A percentile compares a stretch with the other conserved stretches of the same genome.
Conservation (phyloP, 345 rosid genomes). For the Corchorus olitorius region DNA sequence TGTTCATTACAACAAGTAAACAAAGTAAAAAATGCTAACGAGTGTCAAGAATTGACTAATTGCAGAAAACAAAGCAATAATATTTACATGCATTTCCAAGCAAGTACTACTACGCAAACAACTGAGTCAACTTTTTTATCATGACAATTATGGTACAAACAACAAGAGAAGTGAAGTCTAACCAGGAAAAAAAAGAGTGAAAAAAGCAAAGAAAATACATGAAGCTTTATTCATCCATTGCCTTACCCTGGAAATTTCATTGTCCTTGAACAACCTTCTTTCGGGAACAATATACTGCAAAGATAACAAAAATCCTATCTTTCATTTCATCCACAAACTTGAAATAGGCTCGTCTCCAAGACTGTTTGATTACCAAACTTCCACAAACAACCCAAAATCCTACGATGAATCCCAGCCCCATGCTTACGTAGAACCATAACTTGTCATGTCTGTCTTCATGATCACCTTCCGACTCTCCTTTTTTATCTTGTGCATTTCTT, state of each 20-base stretch:
- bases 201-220: not conserved
- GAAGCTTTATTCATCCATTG: not conserved
- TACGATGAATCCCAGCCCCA: not conserved
- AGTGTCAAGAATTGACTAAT: too few relatives aligned
- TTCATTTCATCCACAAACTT: not conserved
- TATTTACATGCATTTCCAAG: too few relatives aligned
- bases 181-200: too few relatives aligned
- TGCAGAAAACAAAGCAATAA: too few relatives aligned
- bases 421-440: not conserved
- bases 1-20: too few relatives aligned
- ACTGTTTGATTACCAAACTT: conserved; percentile 5
- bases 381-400: conserved; percentile 20
- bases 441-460: not conserved
- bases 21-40: too few relatives aligned
- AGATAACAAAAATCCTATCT: not conserved
- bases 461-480: not conserved
- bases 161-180: too few relatives aligned
- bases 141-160: too few relatives aligned
- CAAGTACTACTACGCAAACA: too few relatives aligned
- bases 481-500: not conserved
- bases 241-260: not conserved
- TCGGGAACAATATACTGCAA: not conserved
- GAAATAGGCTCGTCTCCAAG: conserved; percentile 12
- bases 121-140: too few relatives aligned
- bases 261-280: not conserved